Base-by-base conservation (phyloP, 73 alveolate species). In the Uronychia binucleata region DNA sequence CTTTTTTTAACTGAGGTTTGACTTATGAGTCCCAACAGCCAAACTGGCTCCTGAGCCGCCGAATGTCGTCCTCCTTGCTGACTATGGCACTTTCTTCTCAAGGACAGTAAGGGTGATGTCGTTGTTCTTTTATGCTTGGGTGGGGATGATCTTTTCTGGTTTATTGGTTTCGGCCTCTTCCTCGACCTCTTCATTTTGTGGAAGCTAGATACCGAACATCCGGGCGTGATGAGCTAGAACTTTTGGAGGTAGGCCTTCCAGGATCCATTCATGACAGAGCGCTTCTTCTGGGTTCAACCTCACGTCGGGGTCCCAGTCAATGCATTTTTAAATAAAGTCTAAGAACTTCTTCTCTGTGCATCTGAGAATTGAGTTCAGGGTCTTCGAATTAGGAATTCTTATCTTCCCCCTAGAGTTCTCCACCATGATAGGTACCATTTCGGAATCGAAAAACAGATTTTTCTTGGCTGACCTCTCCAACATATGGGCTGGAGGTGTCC, bases 281-380 rank as follows among this genome's bases (percentile, higher is more conserved):
- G 96, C 99, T 60, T 96, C 97, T 59, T 92, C 96, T 30, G 99
- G 99, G 46, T 95, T 92, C 82, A 96, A 59, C 75, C 99, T 82
- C 67, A 87, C 90, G 58, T 94, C 91, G 32, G 98, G 99, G 80
- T 96, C 94, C 98, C 99, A 96, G 67, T 86, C 98, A 32, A 96
- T 80, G 67, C 98, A 94, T 60, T 80, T 76, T 34, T 91, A 33
- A 30, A 88, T 31, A 76, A 88, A 88, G 27, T 88, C 84, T 0
- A 88, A 31, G 60, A 88, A 88, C 33, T 32, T 28, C 30, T 31
- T 27, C 57, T 88, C 94, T 29, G 34, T 30, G 77, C 91, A 77
- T 30, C 88, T 77, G 1, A 82, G 80, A 27, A 82, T 88, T 0
- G 75, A 81, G 19, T 84, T 85, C 0, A 88, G 84, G n/a, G 67